Base-by-base conservation (phyloP, 441 rosid genomes). In the Croton setiger region DNA sequence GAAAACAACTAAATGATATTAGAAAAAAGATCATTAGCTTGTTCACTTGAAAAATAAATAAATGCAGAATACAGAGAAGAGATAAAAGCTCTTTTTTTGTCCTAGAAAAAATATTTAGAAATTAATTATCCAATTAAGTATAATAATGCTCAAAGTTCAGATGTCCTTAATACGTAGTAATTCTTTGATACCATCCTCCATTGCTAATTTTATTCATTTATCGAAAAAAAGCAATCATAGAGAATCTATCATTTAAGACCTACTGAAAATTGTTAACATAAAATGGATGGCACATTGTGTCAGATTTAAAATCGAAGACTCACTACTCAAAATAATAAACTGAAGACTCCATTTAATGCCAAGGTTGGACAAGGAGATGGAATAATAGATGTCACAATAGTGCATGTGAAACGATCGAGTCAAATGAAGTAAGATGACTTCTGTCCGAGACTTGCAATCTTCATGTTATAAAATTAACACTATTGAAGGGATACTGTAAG, bases 401-500 rank as follows among this genome's bases (percentile, higher is more conserved):
- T 35, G 44, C 27, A 23, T 15, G 20, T 60, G 49, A 60, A 60
- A 60, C 37, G 49, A 60, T 11, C 3, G 31, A 27, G 33, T 39
- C 3, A 10, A n/a, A 10, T 39, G 48, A 39, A 1, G n/a, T 4
- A 7, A 48, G 20, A 48, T 48, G 53, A 36, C 64, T 59, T 18
- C 63, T 59, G 31, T 27, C 31, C 2, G 63, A 59, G 56, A 8
- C 23, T 59, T 17, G 11, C 44, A 59, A 9, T 59, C 63, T n/a
- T 43, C 31, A 47, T 47, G 55, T 20, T 33, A 45, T 20, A 18
- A 14, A 45, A 45, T 39, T 39, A 63, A 44, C 47, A 63, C 45
- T 31, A 39, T 53, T 54, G 58, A 23, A 54, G 31, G 23, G 70
- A 60, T 23, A 39, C 39, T 60, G 64, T 39, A 37, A 8, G 20